These are phyloP conservation scores for Penicillium italicum DNA, from an alignment of 2,329 filamentous ascomycete species.

Conservation along the genomic window DNA sequence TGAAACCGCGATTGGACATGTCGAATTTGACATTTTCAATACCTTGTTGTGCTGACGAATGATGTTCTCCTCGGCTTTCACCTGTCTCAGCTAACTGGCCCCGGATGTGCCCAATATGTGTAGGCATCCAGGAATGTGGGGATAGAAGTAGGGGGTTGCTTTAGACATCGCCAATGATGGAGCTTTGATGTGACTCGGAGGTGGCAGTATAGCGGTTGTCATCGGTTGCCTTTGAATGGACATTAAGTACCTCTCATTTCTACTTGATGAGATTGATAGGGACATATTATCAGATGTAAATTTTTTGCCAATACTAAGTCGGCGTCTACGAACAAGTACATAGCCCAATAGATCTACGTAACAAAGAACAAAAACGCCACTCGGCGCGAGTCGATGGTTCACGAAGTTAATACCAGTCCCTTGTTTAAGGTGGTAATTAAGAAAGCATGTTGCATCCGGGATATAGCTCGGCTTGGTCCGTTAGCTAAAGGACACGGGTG, in stretches of 20 bases:
- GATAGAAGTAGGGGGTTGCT: neutral
- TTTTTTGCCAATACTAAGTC: neutral
- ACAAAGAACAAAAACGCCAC: neutral
- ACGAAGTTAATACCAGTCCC: neutral
- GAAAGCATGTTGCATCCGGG: conserved; percentile 10
- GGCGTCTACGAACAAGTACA: neutral
- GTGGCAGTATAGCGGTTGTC: neutral
- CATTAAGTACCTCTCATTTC: neutral
- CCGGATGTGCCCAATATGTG: neutral
- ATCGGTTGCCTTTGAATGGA: neutral
- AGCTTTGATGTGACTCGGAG: neutral
- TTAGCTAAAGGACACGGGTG: neutral
- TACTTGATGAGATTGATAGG: neutral
- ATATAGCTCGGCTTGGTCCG: neutral
- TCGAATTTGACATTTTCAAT: conserved; percentile 5
- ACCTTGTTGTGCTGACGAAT: conserved; percentile 2
- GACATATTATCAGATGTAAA: neutral
- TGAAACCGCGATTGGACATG: neutral
- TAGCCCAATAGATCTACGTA: neutral
- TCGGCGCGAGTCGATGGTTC: neutral
- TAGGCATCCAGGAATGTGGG: conserved; percentile 3
- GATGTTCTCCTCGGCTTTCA: neutral
- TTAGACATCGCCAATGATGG: neutral
- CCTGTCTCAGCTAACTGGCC: neutral
- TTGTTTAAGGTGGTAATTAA: neutral